Percentiles rank a stretch among this genome's conserved stretches.
These are phyloP conservation scores for Penicillium crustosum DNA, from an alignment of 2,329 filamentous ascomycete species.

Conservation along the genomic window DNA sequence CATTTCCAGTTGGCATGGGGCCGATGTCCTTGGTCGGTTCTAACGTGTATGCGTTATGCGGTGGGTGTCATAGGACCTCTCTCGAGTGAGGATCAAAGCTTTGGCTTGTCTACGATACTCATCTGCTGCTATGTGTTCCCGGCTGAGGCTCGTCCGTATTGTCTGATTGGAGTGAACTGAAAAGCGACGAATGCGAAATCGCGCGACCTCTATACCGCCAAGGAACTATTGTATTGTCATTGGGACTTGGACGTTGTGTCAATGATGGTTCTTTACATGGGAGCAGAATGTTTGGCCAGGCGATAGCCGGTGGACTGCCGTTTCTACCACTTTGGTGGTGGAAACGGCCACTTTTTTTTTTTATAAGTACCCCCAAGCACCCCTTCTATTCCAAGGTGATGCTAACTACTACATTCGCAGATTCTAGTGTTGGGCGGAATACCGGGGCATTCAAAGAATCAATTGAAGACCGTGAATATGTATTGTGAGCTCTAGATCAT, in stretches of 20 bases:
- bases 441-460: neutral
- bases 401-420: slow-evolving; percentile 37
- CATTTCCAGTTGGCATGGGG: neutral
- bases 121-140: slow-evolving; percentile 16
- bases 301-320: slow-evolving; percentile 25
- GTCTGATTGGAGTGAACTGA: slow-evolving; percentile 15
- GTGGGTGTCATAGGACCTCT: slow-evolving; percentile 68
- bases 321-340: slow-evolving; percentile 26
- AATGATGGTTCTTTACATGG: slow-evolving; percentile 8
- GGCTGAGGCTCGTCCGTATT: neutral
- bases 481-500: neutral
- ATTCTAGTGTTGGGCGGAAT: neutral
- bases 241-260: slow-evolving; percentile 9
- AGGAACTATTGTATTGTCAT: slow-evolving; percentile 13
- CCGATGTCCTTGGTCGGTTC: slow-evolving; percentile 5
- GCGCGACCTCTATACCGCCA: slow-evolving; percentile 9
- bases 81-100: slow-evolving; percentile 91
- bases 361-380: slow-evolving; percentile 38
- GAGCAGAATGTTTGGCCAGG: slow-evolving; percentile 19
- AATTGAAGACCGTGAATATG: neutral
- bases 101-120: slow-evolving; percentile 72
- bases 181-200: slow-evolving; percentile 18
- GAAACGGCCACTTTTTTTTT: slow-evolving; percentile 36
- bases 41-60: slow-evolving; percentile 25
- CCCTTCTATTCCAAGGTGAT: neutral